A percentile compares a stretch with the other conserved stretches of the same genome.
These are phyloP conservation scores for Pseudogymnoascus sp. DNA, from an alignment of 2,329 filamentous ascomycete genomes.

Conservation along the genomic window DNA sequence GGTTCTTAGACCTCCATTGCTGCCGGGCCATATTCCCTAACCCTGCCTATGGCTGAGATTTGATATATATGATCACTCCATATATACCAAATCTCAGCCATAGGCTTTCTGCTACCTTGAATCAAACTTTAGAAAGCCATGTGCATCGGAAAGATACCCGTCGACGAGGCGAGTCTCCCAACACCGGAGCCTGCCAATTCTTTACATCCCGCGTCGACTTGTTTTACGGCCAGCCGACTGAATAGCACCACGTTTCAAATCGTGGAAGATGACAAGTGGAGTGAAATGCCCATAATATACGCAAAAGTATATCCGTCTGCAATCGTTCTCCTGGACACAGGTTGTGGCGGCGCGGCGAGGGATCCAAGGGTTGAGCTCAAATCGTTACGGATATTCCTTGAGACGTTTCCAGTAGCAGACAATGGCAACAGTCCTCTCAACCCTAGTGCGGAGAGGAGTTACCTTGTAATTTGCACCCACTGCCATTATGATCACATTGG, in stretches of 20 bases:
- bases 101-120: not conserved
- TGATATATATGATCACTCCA: not conserved
- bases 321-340: conserved; percentile 38
- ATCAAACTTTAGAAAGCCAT: not conserved
- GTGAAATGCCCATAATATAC: conserved; percentile 40
- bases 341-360: conserved; percentile 31
- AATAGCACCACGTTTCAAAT: conserved; percentile 39
- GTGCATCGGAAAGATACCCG: not conserved
- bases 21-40: too few relatives aligned
- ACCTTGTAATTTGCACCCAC: conserved; percentile 39
- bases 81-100: too few relatives aligned
- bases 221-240: conserved; percentile 32
- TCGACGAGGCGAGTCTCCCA: not conserved
- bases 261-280: conserved; percentile 37
- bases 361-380: conserved; percentile 25
- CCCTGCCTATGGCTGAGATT: too few relatives aligned
- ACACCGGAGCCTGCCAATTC: not conserved
- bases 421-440: conserved; percentile 34
- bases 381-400: conserved; percentile 36
- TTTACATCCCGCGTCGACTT: conserved; percentile 14
- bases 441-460: conserved; percentile 27
- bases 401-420: conserved; percentile 32
- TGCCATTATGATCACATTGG: conserved; percentile 40
- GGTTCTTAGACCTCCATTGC: too few relatives aligned
- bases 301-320: conserved; percentile 34